These are phyloP conservation scores for Chaetomidium leptoderma DNA, from an alignment of 495 filamentous ascomycete species.

Conservation along the genomic window DNA sequence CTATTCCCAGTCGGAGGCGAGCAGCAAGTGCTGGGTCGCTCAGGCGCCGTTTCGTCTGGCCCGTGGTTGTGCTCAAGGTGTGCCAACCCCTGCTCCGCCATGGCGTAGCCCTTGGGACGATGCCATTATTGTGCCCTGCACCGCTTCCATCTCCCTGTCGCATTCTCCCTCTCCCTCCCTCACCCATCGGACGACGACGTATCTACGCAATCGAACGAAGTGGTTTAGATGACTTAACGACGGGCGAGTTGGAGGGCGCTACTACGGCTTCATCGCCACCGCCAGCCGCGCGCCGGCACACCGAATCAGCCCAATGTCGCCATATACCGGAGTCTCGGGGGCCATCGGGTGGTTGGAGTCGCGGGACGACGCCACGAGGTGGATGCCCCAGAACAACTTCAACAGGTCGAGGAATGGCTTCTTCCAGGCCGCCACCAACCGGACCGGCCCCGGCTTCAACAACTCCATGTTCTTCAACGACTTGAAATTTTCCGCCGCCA, in stretches of 20 bases:
- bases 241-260: conserved; percentile 35
- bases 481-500: conserved; percentile 42
- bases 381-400: conserved; percentile 21
- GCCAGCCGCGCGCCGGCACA: conserved; percentile 34
- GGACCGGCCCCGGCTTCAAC: too few species aligned
- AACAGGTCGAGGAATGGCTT: conserved; percentile 25
- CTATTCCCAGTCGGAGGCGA: conserved; percentile 33
- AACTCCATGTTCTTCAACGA: conserved; percentile 42
- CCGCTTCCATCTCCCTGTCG: conserved; percentile 25
- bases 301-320: conserved; percentile 33
- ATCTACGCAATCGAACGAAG: conserved; percentile 32
- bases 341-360: conserved; percentile 39
- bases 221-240: conserved; percentile 48
- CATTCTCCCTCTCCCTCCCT: conserved; percentile 30
- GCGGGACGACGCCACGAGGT: conserved; percentile 37
- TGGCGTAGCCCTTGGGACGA: conserved; percentile 15
- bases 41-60: conserved; percentile 46
- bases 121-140: conserved; percentile 25
- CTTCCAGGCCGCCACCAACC: conserved; percentile 34
- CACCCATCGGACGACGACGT: conserved; percentile 31
- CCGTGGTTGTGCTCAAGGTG: conserved; percentile 34
- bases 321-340: conserved; percentile 33
- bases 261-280: conserved; percentile 45
- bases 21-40: conserved; percentile 34
- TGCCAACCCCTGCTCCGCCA: conserved; percentile 17